phyloP scores from a whole-genome alignment of 805 yeast genomes.

The Lachancea meyersii region DNA sequence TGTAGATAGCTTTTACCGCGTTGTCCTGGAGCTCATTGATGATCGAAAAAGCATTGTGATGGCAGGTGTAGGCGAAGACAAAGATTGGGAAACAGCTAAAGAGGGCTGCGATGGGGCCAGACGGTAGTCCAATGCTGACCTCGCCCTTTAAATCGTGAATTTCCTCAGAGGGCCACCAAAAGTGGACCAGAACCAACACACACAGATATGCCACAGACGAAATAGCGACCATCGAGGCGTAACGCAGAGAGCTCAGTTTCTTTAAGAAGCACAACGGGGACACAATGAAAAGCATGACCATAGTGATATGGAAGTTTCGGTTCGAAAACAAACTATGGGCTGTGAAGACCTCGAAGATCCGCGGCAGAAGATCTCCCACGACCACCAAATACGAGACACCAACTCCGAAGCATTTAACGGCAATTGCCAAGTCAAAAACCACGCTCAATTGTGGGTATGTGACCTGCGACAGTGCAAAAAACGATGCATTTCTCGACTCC shows the following conservation, averaged over 20 bases:
- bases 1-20: slow-evolving; percentile 41
- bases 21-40: slow-evolving; percentile 69
- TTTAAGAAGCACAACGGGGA: slow-evolving; percentile 61
- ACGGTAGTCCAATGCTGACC: slow-evolving; percentile 44
- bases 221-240: slow-evolving; percentile 78
- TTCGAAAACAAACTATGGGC: slow-evolving; percentile 33
- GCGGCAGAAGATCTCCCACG: slow-evolving; percentile 67
- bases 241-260: slow-evolving; percentile 73
- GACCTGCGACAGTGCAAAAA: slow-evolving; percentile 54
- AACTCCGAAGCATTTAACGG: slow-evolving; percentile 66
- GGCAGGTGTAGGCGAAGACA: slow-evolving; percentile 93
- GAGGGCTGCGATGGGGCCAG: slow-evolving; percentile 37
- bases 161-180: slow-evolving; percentile 31
- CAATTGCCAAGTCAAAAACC: slow-evolving; percentile 60
- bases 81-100: slow-evolving; percentile 81
- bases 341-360: slow-evolving; percentile 34
- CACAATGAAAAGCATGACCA: slow-evolving; percentile 43
- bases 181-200: slow-evolving; percentile 68
- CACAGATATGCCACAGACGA: slow-evolving; percentile 74
- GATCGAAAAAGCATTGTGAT: slow-evolving; percentile 88
- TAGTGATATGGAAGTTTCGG: slow-evolving; percentile 57
- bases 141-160: slow-evolving; percentile 40
- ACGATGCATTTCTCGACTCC: slow-evolving; percentile 50
- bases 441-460: slow-evolving; percentile 58
- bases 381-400: slow-evolving; percentile 62